phyloP scores from a whole-genome alignment of 169 alveolate genomes.

The Eimeria sp. region DNA sequence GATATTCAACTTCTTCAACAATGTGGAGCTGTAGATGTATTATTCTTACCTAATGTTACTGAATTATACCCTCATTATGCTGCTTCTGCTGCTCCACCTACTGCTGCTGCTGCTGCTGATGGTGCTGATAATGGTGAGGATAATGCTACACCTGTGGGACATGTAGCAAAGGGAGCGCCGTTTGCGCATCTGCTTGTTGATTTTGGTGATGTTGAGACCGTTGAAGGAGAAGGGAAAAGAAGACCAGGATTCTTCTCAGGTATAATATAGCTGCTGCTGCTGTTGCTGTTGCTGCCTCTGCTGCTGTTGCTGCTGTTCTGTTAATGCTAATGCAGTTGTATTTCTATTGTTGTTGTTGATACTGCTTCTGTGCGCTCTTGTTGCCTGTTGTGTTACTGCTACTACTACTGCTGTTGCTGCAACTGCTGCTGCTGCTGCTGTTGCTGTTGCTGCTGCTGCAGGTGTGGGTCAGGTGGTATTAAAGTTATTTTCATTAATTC shows the following conservation, averaged over 20 bases:
- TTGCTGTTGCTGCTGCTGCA: not conserved
- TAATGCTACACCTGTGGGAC: not conserved
- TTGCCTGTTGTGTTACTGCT: too few relatives aligned
- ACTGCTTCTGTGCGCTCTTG: too few relatives aligned
- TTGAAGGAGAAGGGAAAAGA: constrained; percentile 63
- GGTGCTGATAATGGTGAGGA: not conserved
- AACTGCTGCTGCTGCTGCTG: not conserved
- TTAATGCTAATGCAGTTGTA: not conserved
- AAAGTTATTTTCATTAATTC: constrained; percentile 23
- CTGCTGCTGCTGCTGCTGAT: not conserved
- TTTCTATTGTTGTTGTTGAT: too few relatives aligned
- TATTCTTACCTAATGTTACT: constrained; percentile 9
- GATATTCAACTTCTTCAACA: constrained; percentile 18
- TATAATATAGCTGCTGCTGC: not conserved
- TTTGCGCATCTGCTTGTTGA: constrained; percentile 8
- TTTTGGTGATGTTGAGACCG: constrained; percentile 42
- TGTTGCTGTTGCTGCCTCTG: not conserved
- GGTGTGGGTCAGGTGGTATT: constrained; percentile 70
- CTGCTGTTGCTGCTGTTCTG: not conserved
- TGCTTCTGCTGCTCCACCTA: not conserved
- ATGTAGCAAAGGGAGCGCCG: not conserved
- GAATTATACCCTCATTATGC: not conserved
- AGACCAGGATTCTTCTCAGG: constrained; percentile 67
- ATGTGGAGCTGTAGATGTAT: not conserved
- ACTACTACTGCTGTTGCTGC: too few relatives aligned